Conservation (phyloP, 2,329 filamentous ascomycete species). For the Phaeosphaeriaceae sp. region DNA sequence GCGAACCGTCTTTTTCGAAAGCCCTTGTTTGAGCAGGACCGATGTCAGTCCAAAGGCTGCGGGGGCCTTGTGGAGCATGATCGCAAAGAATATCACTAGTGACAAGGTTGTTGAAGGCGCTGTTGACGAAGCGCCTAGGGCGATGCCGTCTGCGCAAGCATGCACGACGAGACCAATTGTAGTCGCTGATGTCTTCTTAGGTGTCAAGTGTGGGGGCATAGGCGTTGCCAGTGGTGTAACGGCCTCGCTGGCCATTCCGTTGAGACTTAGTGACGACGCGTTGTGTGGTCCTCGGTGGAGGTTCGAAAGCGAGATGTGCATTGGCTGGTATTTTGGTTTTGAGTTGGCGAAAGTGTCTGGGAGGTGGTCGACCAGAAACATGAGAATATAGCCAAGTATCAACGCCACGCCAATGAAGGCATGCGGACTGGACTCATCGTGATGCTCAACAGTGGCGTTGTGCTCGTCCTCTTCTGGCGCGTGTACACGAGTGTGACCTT, state of each 20-base stretch:
- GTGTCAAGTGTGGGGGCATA: conserved; percentile 42
- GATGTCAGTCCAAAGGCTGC: conserved; percentile 95
- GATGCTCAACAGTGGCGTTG: conserved; percentile 52
- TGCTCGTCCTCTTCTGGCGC: conserved; percentile 44
- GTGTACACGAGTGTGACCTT: conserved; percentile 47
- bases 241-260: conserved; percentile 35
- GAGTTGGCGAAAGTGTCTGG: conserved; percentile 51
- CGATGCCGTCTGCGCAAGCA: conserved; percentile 92
- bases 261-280: conserved; percentile 45
- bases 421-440: conserved; percentile 59
- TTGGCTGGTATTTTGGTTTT: conserved; percentile 70
- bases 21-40: conserved; percentile 85
- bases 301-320: conserved; percentile 89
- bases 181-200: conserved; percentile 52
- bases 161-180: conserved; percentile 97
- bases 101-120: conserved; percentile 71
- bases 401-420: conserved; percentile 88
- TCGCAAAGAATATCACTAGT: conserved; percentile 91
- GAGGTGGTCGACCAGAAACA: conserved; percentile 85
- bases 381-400: conserved; percentile 87
- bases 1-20: conserved; percentile 84
- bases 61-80: conserved; percentile 97
- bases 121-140: conserved; percentile 82
- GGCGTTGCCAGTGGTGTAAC: conserved; percentile 40
- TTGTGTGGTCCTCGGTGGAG: conserved; percentile 64